Evolutionary conservation across 768 basidiomycete species (phyloP).

Genomic region (Boletales sp.): DNA sequence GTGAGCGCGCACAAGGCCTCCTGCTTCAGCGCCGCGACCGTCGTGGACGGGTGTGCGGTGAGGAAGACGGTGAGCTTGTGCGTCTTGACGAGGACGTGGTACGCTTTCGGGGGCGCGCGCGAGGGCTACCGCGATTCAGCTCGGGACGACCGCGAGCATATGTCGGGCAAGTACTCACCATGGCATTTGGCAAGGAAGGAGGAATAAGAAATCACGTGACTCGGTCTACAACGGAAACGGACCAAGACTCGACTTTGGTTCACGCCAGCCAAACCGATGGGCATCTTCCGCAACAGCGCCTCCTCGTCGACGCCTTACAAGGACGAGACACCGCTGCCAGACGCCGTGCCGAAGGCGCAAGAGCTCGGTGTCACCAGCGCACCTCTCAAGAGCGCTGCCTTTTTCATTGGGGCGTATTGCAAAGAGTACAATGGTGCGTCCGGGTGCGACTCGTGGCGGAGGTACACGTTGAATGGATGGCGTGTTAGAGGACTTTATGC

Average conservation of each 20-base stretch:
- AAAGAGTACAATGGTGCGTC: constrained; percentile 91
- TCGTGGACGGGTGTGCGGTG: constrained; percentile 50
- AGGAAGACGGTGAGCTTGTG: constrained; percentile 68
- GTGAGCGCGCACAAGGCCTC: constrained; percentile 61
- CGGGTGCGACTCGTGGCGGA: not conserved
- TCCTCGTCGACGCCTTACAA: constrained; percentile 48
- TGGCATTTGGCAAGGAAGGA: not conserved
- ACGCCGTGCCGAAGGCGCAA: constrained; percentile 68
- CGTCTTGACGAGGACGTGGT: constrained; percentile 68
- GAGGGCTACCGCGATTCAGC: constrained; percentile 39
- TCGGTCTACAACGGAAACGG: constrained; percentile 16
- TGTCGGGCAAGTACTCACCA: constrained; percentile 12
- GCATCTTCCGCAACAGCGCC: constrained; percentile 47
- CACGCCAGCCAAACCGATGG: constrained; percentile 39
- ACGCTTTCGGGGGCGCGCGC: constrained; percentile 55
- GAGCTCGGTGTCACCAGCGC: constrained; percentile 90
- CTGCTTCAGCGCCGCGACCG: constrained; percentile 56
- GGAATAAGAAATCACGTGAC: not conserved
- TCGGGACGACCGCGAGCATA: not conserved
- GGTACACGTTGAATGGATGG: constrained; percentile 8
- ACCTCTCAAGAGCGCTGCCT: constrained; percentile 92
- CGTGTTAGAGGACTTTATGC: constrained; percentile 85
- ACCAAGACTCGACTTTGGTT: not conserved
- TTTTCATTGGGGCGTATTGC: constrained; percentile 96
- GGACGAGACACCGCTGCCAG: constrained; percentile 65